phyloP scores from a whole-genome alignment of 73 alveolate species.

The Paramecium bursaria region DNA sequence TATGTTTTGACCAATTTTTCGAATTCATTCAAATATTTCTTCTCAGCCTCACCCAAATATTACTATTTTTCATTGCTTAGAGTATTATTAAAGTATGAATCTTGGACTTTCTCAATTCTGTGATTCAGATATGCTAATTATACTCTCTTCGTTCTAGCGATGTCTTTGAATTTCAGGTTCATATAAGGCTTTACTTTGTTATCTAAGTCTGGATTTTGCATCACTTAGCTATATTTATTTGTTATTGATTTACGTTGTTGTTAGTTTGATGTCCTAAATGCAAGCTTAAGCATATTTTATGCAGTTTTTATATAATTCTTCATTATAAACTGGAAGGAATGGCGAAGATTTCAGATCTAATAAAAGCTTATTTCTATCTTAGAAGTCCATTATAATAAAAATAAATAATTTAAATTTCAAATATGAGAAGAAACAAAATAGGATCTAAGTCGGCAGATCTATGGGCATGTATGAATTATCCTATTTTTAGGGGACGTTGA shows the following conservation, averaged over 20 bases:
- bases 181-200: constrained; percentile 2
- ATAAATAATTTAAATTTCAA: constrained; percentile 40
- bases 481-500: constrained; percentile 83
- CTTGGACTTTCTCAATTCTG: too few species aligned
- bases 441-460: constrained; percentile 97
- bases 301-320: neutral
- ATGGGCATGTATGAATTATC: constrained; percentile 81
- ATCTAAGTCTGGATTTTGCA: constrained; percentile 22
- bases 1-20: too few species aligned
- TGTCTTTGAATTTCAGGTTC: neutral
- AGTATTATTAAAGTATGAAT: too few species aligned
- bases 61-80: too few species aligned
- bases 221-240: neutral
- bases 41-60: too few species aligned
- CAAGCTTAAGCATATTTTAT: neutral
- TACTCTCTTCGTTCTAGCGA: constrained; percentile 19
- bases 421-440: constrained; percentile 92
- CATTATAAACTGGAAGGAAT: constrained; percentile 8
- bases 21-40: too few species aligned
- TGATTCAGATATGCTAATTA: constrained; percentile 21
- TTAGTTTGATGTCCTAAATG: neutral
- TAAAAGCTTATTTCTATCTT: neutral
- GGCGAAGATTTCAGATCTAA: neutral
- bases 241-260: neutral
- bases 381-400: neutral